Conservation (phyloP, 768 basidiomycete genomes). For the Rhodotorula graminis region DNA sequence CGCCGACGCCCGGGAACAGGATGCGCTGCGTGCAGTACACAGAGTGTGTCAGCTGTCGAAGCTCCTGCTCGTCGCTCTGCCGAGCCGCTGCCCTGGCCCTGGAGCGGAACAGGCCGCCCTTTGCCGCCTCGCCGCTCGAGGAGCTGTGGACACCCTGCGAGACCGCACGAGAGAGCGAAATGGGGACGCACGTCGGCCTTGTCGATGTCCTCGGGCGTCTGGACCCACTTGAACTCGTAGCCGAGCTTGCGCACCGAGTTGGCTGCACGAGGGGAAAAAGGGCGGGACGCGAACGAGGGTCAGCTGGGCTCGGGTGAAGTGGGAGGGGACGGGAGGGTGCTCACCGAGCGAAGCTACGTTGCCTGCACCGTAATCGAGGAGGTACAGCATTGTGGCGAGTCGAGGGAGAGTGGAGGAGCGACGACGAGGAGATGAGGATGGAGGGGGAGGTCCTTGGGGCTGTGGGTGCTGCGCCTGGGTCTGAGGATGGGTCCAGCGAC, state of each 20-base stretch:
- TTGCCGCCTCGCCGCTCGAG: too few relatives aligned
- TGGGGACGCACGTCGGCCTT: constrained; percentile 72
- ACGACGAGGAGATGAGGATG: background rate
- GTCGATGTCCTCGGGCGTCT: constrained; percentile 70
- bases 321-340: background rate
- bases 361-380: constrained; percentile 38
- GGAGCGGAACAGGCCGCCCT: too few relatives aligned
- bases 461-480: background rate
- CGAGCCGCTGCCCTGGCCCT: too few relatives aligned
- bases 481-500: too few relatives aligned
- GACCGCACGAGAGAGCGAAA: background rate
- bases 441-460: too few relatives aligned
- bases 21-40: constrained; percentile 62
- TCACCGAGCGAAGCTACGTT: constrained; percentile 37
- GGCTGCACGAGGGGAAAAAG: constrained; percentile 14
- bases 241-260: constrained; percentile 58
- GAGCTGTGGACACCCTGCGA: too few relatives aligned
- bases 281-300: background rate
- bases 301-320: background rate
- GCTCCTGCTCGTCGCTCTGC: background rate
- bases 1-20: constrained; percentile 94
- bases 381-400: constrained; percentile 20
- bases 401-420: background rate
- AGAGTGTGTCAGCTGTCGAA: background rate
- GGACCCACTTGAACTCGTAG: constrained; percentile 83